phyloP scores from a whole-genome alignment of 257 asterid genomes.

The Solanum raphanifolium region DNA sequence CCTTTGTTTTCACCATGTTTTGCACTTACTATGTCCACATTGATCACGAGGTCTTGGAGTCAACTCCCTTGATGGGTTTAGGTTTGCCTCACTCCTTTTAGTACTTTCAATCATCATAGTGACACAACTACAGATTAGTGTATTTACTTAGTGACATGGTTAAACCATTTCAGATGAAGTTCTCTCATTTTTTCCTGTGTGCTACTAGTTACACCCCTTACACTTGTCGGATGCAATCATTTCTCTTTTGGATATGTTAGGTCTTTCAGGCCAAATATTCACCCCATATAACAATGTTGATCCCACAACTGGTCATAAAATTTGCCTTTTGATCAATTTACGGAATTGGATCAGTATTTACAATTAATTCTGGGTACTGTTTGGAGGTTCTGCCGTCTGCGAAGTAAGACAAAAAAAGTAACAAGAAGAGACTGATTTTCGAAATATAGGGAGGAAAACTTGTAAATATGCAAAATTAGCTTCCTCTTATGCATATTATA shows the following conservation, averaged over 20 bases:
- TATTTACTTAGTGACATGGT: neutral
- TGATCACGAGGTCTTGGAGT: neutral
- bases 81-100: neutral
- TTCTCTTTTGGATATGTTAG: neutral
- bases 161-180: neutral
- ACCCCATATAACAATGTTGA: neutral
- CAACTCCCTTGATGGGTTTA: neutral
- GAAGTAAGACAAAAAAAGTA: neutral
- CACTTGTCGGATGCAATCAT: neutral
- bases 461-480: neutral
- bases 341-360: neutral
- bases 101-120: neutral
- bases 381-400: neutral
- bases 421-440: neutral
- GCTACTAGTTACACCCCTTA: neutral
- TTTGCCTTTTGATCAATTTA: neutral
- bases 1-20: neutral
- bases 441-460: neutral
- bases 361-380: neutral
- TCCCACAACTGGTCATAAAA: neutral
- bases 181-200: neutral
- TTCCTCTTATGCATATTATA: neutral
- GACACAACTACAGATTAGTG: neutral
- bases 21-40: neutral
- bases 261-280: neutral